Conservation (phyloP, 2,329 filamentous ascomycete genomes). For the Fusarium tricinctum region DNA sequence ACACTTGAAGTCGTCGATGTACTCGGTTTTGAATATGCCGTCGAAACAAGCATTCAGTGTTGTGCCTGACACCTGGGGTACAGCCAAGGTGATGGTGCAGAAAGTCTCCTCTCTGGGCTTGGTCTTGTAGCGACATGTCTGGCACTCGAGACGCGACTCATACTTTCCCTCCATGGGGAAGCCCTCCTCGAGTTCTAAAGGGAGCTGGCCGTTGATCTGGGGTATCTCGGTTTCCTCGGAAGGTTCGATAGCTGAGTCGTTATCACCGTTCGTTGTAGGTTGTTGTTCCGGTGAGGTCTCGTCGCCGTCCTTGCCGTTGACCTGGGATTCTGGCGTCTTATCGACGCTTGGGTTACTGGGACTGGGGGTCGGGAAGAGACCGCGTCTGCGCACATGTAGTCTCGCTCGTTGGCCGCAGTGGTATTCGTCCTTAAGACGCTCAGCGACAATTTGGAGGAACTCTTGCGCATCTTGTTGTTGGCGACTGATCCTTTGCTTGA, state of each 20-base stretch:
- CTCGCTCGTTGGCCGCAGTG: constrained; percentile 85
- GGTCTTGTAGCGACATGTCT: constrained; percentile 90
- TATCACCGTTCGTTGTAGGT: constrained; percentile 19
- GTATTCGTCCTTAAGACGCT: constrained; percentile 94
- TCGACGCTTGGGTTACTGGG: constrained; percentile 22
- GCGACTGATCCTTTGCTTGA: constrained; percentile 89
- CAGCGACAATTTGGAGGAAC: constrained; percentile 93
- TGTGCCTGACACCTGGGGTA: constrained; percentile 85
- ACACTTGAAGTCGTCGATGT: constrained; percentile 97
- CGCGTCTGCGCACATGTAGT: constrained; percentile 62
- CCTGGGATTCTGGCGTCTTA: constrained; percentile 41
- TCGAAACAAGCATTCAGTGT: constrained; percentile 92
- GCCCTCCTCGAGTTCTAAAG: constrained; percentile 71
- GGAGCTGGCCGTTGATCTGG: constrained; percentile 44
- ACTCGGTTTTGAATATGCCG: constrained; percentile 92
- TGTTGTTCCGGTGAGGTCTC: constrained; percentile 29
- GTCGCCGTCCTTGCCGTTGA: constrained; percentile 35
- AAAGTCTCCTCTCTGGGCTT: constrained; percentile 87
- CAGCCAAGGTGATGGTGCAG: constrained; percentile 91
- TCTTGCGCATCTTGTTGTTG: constrained; percentile 99
- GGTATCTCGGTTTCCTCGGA: constrained; percentile 42
- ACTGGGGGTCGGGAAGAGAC: constrained; percentile 30
- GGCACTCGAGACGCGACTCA: constrained; percentile 95
- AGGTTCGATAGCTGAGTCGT: constrained; percentile 45
- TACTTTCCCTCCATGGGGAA: constrained; percentile 94